Conservation (phyloP, 768 basidiomycete genomes). For the Gelatoporia subvermispora region DNA sequence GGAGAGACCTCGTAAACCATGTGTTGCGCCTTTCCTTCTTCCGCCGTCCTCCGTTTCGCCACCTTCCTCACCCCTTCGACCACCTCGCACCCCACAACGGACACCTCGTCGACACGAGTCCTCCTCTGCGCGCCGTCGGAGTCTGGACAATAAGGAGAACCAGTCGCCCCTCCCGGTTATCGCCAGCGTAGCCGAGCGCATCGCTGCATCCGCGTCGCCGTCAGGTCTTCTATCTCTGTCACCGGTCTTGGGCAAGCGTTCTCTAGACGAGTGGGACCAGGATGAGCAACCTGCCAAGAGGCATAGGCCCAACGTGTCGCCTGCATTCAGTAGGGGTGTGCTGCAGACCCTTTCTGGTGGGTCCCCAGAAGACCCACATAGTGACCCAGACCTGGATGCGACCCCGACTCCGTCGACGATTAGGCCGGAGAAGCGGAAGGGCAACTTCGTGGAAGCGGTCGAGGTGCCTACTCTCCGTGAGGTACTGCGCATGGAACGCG, state of each 20-base stretch:
- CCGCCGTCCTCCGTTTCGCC: background rate
- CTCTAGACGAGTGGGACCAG: constrained; percentile 28
- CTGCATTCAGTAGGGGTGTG: too few species aligned
- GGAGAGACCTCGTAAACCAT: background rate
- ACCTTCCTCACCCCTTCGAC: background rate
- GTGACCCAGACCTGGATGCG: constrained; percentile 3
- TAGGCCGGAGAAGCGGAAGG: constrained; percentile 38
- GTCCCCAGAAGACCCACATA: too few species aligned
- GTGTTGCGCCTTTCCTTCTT: background rate
- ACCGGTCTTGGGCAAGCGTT: constrained; percentile 37
- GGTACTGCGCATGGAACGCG: constrained; percentile 14
- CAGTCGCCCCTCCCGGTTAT: constrained; percentile 34
- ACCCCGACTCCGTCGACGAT: constrained; percentile 7
- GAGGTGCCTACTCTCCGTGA: constrained; percentile 38
- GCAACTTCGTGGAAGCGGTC: constrained; percentile 48
- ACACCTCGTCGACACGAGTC: constrained; percentile 12
- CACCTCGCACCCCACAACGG: constrained; percentile 9
- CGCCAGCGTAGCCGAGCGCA: constrained; percentile 41
- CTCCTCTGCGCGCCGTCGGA: constrained; percentile 20
- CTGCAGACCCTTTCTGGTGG: too few species aligned
- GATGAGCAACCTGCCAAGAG: constrained; percentile 10
- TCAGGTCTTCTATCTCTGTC: constrained; percentile 27
- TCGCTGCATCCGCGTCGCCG: constrained; percentile 34
- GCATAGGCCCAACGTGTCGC: constrained; percentile 3
- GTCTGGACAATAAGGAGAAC: constrained; percentile 57